Percentiles rank a stretch among this genome's conserved stretches.
Evolutionary conservation across 2,329 filamentous ascomycete genomes (phyloP).

Genomic region (Talaromyces sp.): DNA sequence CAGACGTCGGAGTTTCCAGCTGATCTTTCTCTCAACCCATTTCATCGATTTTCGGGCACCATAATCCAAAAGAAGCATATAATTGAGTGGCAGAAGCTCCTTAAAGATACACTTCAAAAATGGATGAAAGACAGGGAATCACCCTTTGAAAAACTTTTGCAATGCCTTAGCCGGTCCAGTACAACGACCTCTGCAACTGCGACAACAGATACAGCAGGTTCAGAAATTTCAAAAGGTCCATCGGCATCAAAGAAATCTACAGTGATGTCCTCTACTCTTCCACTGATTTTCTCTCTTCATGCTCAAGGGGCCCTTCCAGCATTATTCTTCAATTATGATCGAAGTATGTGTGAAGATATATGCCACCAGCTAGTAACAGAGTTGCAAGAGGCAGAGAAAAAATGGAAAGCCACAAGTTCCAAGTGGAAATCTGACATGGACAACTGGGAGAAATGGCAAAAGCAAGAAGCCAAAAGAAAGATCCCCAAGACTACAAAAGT

Average conservation of each 20-base stretch:
- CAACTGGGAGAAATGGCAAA: slow-evolving; percentile 44
- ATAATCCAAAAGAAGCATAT: slow-evolving; percentile 54
- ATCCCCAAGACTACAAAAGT: background rate
- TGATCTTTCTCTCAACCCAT: background rate
- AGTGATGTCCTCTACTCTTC: slow-evolving; percentile 43
- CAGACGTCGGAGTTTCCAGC: slow-evolving; percentile 48
- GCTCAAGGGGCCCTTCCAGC: slow-evolving; percentile 65
- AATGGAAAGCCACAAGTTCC: slow-evolving; percentile 4
- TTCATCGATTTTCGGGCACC: slow-evolving; percentile 38
- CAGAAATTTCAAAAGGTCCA: background rate
- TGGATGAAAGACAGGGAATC: background rate
- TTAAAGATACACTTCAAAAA: background rate
- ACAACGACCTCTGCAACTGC: background rate
- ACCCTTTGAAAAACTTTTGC: background rate
- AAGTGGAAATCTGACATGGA: slow-evolving; percentile 3
- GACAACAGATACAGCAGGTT: background rate
- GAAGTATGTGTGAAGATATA: slow-evolving; percentile 60
- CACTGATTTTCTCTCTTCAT: slow-evolving; percentile 47
- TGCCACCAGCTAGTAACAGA: background rate
- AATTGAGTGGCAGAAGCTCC: background rate
- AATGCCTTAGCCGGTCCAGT: background rate
- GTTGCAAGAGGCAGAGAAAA: background rate
- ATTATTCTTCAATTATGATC: slow-evolving; percentile 75
- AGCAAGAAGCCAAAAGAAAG: slow-evolving; percentile 19
- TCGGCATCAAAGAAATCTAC: background rate